phyloP scores from a whole-genome alignment of 1,139 yeast genomes.

The Yamadazyma songkhlaensis region DNA sequence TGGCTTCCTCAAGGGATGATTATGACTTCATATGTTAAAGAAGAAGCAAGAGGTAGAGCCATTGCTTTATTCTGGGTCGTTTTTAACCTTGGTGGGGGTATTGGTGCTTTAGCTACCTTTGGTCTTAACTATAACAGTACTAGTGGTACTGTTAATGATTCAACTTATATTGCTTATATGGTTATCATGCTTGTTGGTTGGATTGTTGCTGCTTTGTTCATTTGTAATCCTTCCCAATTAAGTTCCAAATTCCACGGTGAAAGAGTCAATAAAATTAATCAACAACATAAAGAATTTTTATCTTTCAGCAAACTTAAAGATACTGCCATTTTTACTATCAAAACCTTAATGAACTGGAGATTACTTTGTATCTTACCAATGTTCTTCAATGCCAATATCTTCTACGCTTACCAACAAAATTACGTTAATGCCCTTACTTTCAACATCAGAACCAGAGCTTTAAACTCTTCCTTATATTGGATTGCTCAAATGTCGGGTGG shows the following conservation, averaged over 20 bases:
- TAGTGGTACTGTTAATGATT: conserved; percentile 42
- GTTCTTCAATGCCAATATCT: conserved; percentile 65
- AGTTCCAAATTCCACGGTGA: conserved; percentile 4
- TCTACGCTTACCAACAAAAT: conserved; percentile 62
- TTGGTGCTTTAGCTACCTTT: conserved; percentile 55
- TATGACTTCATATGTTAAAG: conserved; percentile 58
- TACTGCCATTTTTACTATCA: conserved; percentile 50
- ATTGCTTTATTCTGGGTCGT: conserved; percentile 60
- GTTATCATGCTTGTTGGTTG: conserved; percentile 52
- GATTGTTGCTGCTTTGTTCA: conserved; percentile 17
- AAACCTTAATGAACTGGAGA: conserved; percentile 38
- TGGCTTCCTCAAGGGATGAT: conserved; percentile 66
- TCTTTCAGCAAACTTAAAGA: conserved; percentile 5
- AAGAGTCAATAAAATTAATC: conserved; percentile 5
- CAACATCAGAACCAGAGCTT: conserved; percentile 57
- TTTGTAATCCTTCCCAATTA: conserved; percentile 3
- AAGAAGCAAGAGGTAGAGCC: conserved; percentile 51
- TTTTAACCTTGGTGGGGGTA: conserved; percentile 63
- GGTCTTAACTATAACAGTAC: conserved; percentile 44
- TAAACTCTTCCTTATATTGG: conserved; percentile 62
- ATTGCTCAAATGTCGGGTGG: conserved; percentile 60
- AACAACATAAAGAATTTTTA: conserved; percentile 5
- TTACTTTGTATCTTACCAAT: conserved; percentile 55
- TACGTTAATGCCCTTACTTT: conserved; percentile 56
- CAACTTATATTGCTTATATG: conserved; percentile 58